Evolutionary conservation across 2,329 filamentous ascomycete genomes (phyloP).

Genomic region (Monosporascus sp.): DNA sequence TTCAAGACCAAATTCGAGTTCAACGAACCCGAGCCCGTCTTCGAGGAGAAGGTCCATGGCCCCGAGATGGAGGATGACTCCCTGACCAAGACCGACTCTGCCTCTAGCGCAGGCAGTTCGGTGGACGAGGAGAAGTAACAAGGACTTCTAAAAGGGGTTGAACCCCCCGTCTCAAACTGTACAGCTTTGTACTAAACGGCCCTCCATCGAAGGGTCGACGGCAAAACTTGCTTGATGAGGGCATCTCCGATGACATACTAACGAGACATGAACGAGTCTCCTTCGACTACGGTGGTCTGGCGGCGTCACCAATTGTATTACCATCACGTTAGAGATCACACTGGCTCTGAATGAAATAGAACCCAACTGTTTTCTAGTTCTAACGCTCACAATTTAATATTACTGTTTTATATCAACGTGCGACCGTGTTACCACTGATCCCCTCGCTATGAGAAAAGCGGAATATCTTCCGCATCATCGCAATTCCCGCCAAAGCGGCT

Average conservation of each 20-base stretch:
- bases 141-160: conserved; percentile 6
- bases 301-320: neutral
- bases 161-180: too few species aligned
- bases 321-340: neutral
- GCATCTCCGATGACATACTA: neutral
- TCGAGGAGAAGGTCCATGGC: conserved; percentile 81
- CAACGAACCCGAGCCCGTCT: conserved; percentile 83
- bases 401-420: neutral
- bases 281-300: conserved; percentile 1
- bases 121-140: conserved; percentile 42
- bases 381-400: neutral
- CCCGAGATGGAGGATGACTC: conserved; percentile 52
- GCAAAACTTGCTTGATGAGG: neutral
- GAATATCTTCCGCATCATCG: too few species aligned
- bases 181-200: neutral
- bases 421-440: too few species aligned
- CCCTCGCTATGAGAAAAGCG: too few species aligned
- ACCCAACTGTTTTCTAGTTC: neutral
- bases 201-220: neutral
- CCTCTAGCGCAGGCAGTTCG: conserved; percentile 56
- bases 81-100: conserved; percentile 51
- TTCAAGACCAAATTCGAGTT: conserved; percentile 98
- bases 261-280: conserved; percentile 9
- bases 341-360: neutral
- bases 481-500: too few species aligned